Conservation (phyloP, 2,329 filamentous ascomycete genomes). For the Pestalotiopsis sp. region DNA sequence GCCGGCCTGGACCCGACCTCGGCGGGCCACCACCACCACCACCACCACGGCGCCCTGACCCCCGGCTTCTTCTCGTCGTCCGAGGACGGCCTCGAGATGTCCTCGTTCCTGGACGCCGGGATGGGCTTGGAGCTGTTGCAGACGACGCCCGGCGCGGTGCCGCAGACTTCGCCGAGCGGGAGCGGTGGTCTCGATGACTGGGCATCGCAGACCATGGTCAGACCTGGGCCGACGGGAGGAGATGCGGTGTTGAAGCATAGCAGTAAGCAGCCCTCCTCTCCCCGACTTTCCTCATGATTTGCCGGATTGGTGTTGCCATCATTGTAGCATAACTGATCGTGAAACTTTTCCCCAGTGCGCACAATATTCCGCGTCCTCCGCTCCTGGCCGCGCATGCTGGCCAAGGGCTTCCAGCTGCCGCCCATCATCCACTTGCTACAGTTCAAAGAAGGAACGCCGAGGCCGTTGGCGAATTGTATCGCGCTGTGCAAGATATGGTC, state of each 20-base stretch:
- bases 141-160: conserved; percentile 4
- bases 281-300: background rate
- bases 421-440: conserved; percentile 35
- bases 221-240: background rate
- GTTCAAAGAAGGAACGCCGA: conserved; percentile 21
- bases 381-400: conserved; percentile 39
- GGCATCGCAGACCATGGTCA: background rate
- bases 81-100: conserved; percentile 5
- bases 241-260: conserved; percentile 9
- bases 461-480: conserved; percentile 36
- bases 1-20: background rate
- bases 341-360: conserved; percentile 15
- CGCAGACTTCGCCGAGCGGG: conserved; percentile 6
- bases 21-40: background rate
- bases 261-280: background rate
- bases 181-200: background rate
- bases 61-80: conserved; percentile 10
- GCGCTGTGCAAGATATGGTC: conserved; percentile 39
- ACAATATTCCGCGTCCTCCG: conserved; percentile 34
- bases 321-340: background rate
- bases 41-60: background rate
- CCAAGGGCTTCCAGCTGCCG: conserved; percentile 36
- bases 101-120: background rate
- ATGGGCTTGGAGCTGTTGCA: background rate
- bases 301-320: too few species aligned